Evolutionary conservation across 805 yeast species (phyloP).

Genomic region (Yamadazyma ubonensis): DNA sequence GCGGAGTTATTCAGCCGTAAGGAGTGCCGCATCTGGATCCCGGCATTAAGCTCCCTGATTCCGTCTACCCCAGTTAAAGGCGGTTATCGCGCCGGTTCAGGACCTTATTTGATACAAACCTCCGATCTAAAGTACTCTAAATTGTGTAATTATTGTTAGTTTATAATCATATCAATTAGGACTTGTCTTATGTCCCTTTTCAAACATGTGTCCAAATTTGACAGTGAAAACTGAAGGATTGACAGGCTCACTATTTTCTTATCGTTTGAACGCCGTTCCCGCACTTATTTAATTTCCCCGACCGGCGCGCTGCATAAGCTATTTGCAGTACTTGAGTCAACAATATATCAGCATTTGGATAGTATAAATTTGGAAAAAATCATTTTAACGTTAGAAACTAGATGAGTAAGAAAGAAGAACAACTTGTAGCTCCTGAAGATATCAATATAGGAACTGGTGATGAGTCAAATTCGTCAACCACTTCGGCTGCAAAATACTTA

Average conservation of each 20-base stretch:
- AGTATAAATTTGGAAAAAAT: too few relatives aligned
- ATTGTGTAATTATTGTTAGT: too few relatives aligned
- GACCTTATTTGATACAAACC: background rate
- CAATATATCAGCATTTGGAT: background rate
- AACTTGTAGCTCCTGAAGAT: background rate
- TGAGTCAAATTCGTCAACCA: constrained; percentile 1
- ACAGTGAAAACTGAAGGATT: too few relatives aligned
- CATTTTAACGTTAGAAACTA: too few relatives aligned
- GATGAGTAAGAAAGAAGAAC: background rate
- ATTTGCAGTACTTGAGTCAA: constrained; percentile 4
- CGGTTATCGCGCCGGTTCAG: background rate
- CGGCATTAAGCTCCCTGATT: too few relatives aligned
- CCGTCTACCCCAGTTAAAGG: background rate
- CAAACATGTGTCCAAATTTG: too few relatives aligned
- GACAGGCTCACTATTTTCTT: too few relatives aligned
- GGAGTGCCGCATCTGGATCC: too few relatives aligned
- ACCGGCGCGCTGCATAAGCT: constrained; percentile 3
- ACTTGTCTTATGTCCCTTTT: too few relatives aligned
- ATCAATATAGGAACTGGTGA: background rate
- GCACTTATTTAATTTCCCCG: constrained; percentile 1
- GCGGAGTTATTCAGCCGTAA: too few relatives aligned
- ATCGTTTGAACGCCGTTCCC: constrained; percentile 3
- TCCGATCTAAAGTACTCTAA: too few relatives aligned
- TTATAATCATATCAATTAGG: too few relatives aligned
- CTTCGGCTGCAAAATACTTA: background rate